Evolutionary conservation across 2,329 filamentous ascomycete species (phyloP).

Genomic region (Lachnellula cervina): DNA sequence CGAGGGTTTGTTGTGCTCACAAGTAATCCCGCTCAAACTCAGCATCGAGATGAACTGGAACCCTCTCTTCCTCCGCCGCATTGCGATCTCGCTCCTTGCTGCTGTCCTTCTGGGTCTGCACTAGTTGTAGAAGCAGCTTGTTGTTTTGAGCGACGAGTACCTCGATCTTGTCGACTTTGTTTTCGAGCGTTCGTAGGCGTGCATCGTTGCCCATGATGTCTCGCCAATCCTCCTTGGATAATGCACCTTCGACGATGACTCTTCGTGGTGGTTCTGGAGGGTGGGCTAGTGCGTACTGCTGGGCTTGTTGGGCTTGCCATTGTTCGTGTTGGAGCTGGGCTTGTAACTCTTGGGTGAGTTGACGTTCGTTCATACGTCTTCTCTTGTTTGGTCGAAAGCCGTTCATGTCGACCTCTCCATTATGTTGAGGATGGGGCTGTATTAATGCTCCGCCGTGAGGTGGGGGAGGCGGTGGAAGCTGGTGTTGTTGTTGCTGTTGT

Average conservation of each 20-base stretch:
- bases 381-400: slow-evolving; percentile 27
- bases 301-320: slow-evolving; percentile 9
- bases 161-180: slow-evolving; percentile 31
- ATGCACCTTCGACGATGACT: slow-evolving; percentile 29
- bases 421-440: slow-evolving; percentile 11
- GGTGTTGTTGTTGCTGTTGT: slow-evolving; percentile 13
- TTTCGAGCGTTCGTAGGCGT: slow-evolving; percentile 27
- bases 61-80: slow-evolving; percentile 26
- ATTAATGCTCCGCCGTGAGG: slow-evolving; percentile 18
- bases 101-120: slow-evolving; percentile 22
- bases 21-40: slow-evolving; percentile 33
- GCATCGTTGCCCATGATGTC: slow-evolving; percentile 32
- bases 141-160: slow-evolving; percentile 30
- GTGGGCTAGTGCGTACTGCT: slow-evolving; percentile 15
- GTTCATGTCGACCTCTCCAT: slow-evolving; percentile 25
- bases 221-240: slow-evolving; percentile 32
- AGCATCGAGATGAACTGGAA: slow-evolving; percentile 32
- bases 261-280: slow-evolving; percentile 25
- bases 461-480: not conserved
- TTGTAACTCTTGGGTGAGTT: slow-evolving; percentile 22
- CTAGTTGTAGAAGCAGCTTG: slow-evolving; percentile 29
- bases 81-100: slow-evolving; percentile 21
- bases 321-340: slow-evolving; percentile 26
- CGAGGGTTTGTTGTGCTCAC: slow-evolving; percentile 23
- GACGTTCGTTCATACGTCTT: slow-evolving; percentile 24